phyloP scores from a whole-genome alignment of 768 basidiomycete species.

The Boletellus ananiceps region DNA sequence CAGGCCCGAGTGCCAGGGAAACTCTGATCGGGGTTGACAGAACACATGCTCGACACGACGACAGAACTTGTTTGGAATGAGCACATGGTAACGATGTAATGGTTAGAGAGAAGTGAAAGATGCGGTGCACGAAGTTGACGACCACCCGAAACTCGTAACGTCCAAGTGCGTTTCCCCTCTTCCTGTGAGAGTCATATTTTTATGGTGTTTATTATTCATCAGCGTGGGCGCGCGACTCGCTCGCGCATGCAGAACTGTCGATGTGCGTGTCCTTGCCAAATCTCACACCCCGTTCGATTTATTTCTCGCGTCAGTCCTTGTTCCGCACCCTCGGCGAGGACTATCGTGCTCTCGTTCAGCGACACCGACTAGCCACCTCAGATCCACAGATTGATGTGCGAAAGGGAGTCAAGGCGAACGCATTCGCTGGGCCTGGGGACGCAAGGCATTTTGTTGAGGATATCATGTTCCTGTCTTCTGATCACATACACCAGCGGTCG shows the following conservation, averaged over 20 bases:
- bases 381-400: conserved; percentile 75
- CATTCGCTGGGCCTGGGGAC: conserved; percentile 34
- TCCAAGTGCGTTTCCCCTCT: conserved; percentile 13
- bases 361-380: conserved; percentile 53
- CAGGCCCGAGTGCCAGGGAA: conserved; percentile 19
- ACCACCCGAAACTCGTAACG: conserved; percentile 1
- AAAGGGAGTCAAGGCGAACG: conserved; percentile 62
- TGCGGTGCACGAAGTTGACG: conserved; percentile 4
- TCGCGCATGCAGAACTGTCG: conserved; percentile 80
- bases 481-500: conserved; percentile 2
- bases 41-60: conserved; percentile 33
- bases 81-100: conserved; percentile 59
- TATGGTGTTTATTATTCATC: not conserved
- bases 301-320: conserved; percentile 79
- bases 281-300: conserved; percentile 69
- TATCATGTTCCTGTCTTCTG: conserved; percentile 4
- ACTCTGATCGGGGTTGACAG: conserved; percentile 29
- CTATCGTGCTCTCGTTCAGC: conserved; percentile 72
- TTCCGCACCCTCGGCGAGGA: conserved; percentile 75
- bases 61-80: conserved; percentile 37
- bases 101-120: conserved; percentile 50
- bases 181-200: not conserved
- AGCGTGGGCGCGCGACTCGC: conserved; percentile 40
- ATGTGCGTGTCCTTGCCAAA: conserved; percentile 56
- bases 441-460: conserved; percentile 22